A percentile compares a stretch with the other conserved stretches of the same genome.
Evolutionary conservation across 208 protist genomes (phyloP).

Genomic region (Leptomonas pyrrhocoris): DNA sequence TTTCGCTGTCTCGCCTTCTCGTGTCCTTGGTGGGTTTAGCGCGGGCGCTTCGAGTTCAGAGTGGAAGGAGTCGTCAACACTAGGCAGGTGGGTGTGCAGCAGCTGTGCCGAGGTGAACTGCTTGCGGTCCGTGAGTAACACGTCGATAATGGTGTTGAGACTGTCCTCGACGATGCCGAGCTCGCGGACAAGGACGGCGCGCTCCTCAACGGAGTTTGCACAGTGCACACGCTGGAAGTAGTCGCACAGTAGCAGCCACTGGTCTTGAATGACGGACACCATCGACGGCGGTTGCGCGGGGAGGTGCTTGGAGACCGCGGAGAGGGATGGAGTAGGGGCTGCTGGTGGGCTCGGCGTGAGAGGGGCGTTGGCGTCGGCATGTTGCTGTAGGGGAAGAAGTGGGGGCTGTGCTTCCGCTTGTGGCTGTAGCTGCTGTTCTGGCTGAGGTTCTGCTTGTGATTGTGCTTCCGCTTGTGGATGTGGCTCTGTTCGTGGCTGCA

Average conservation of each 20-base stretch:
- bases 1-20: background rate
- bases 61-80: background rate
- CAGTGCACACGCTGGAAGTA: slow-evolving; percentile 64
- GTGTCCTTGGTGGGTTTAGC: background rate
- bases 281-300: slow-evolving; percentile 15
- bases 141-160: slow-evolving; percentile 49
- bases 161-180: slow-evolving; percentile 40
- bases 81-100: slow-evolving; percentile 7
- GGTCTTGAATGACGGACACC: slow-evolving; percentile 30
- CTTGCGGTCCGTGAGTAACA: slow-evolving; percentile 40
- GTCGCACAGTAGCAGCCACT: slow-evolving; percentile 56
- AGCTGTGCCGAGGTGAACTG: slow-evolving; percentile 12
- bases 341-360: background rate
- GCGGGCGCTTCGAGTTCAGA: background rate
- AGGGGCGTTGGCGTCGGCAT: slow-evolving; percentile 13
- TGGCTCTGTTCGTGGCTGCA: no score
- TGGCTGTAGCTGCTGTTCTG: background rate
- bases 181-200: slow-evolving; percentile 22
- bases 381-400: background rate
- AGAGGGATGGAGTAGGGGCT: background rate
- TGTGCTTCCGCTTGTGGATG: background rate
- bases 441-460: background rate
- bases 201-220: slow-evolving; percentile 35
- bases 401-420: background rate
- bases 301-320: background rate